These are phyloP conservation scores for Acer campestre DNA, from an alignment of 345 rosid species.

Conservation along the genomic window DNA sequence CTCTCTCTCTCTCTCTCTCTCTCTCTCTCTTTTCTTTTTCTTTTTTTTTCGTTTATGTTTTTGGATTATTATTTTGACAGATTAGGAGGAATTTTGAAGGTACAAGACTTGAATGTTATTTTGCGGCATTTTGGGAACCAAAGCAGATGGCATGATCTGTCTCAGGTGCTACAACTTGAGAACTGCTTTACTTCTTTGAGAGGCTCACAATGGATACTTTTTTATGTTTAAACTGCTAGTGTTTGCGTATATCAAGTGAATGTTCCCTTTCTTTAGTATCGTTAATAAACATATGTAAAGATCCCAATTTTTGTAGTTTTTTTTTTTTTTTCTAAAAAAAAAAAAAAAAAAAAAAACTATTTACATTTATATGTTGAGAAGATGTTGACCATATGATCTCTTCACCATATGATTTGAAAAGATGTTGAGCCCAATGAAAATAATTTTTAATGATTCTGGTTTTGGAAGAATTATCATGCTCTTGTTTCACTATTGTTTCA, in stretches of 20 bases:
- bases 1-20: too few relatives aligned
- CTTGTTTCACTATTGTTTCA: neutral
- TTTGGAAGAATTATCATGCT: neutral
- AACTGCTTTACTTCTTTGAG: slow-evolving; percentile 8
- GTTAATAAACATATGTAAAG: neutral
- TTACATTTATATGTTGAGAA: too few relatives aligned
- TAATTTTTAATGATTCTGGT: neutral
- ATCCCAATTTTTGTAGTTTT: neutral
- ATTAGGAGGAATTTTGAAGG: slow-evolving; percentile 57
- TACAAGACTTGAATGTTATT: slow-evolving; percentile 80
- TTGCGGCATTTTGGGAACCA: slow-evolving; percentile 69
- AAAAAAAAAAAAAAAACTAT: too few relatives aligned
- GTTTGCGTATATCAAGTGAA: too few relatives aligned
- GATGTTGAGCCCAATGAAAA: neutral
- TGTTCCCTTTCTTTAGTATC: neutral
- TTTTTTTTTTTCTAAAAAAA: neutral
- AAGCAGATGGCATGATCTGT: slow-evolving; percentile 66
- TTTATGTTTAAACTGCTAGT: slow-evolving; percentile 5
- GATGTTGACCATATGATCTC: neutral
- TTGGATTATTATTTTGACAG: slow-evolving; percentile 30
- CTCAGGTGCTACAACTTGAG: slow-evolving; percentile 47
- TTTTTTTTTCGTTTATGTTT: neutral
- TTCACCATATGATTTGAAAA: neutral
- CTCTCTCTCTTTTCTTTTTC: too few relatives aligned
- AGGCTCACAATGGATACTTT: neutral